Conservation (phyloP, 495 filamentous ascomycete species). For the Penicillium riverlandense region DNA sequence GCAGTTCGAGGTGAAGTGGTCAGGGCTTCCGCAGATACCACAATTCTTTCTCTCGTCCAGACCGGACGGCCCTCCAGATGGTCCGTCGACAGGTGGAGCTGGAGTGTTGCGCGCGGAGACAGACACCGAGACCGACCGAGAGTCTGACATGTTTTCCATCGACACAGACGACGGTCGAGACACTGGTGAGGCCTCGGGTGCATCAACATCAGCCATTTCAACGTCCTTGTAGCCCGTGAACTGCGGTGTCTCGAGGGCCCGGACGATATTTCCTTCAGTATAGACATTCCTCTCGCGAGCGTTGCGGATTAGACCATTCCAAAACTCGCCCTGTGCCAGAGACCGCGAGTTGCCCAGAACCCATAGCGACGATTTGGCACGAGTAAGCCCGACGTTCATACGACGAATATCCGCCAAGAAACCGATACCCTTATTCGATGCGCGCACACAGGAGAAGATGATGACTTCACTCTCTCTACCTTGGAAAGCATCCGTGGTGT, state of each 20-base stretch:
- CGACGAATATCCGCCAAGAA: slow-evolving; percentile 96
- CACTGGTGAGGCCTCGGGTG: slow-evolving; percentile 6
- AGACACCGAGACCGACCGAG: slow-evolving; percentile 16
- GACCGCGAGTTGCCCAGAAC: slow-evolving; percentile 87
- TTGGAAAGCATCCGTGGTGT: slow-evolving; percentile 97
- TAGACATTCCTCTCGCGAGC: slow-evolving; percentile 69
- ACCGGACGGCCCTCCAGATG: slow-evolving; percentile 39
- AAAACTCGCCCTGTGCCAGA: slow-evolving; percentile 80
- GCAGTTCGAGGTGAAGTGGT: slow-evolving; percentile 41
- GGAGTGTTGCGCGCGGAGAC: slow-evolving; percentile 20
- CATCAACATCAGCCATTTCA: slow-evolving; percentile 39
- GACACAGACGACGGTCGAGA: slow-evolving; percentile 21
- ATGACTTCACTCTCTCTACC: slow-evolving; percentile 95
- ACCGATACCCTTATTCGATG: slow-evolving; percentile 87
- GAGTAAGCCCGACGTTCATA: slow-evolving; percentile 98
- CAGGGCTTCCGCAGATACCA: slow-evolving; percentile 39
- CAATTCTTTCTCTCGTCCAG: slow-evolving; percentile 38
- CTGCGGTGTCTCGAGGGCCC: slow-evolving; percentile 43
- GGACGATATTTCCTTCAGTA: slow-evolving; percentile 58
- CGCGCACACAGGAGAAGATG: slow-evolving; percentile 96
- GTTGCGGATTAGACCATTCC: slow-evolving; percentile 76
- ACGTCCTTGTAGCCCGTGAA: slow-evolving; percentile 39
- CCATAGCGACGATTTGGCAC: slow-evolving; percentile 93
- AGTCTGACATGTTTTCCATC: slow-evolving; percentile 11
- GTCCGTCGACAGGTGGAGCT: slow-evolving; percentile 21